Evolutionary conservation across 257 asterid species (phyloP), one percentile per base, ranked within the genome.

Genomic region (Plantago major): DNA sequence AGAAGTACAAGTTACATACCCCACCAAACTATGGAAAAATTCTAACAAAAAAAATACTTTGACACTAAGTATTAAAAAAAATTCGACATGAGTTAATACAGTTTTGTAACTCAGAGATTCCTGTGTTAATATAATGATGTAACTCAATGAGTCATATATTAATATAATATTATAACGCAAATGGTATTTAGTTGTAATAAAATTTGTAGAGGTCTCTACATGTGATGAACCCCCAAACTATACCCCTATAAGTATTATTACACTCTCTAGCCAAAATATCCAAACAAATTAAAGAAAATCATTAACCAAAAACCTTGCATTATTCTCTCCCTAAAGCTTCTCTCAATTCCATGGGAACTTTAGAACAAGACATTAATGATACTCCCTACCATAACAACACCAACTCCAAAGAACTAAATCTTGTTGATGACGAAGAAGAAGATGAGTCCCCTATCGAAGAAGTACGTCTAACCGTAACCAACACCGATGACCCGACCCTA

Each of bases 371-470:
- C 9, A 22, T 74, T 49, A 22, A 22, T 22, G 26, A 22, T 22
- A 16, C 76, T 54, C 70, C 38, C 5, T 11, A 71, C 14, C 46
- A 50, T 22, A 14, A 58, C 55, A 53, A 22, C 37, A 57, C 68
- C 12, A 42, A 51, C 52, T 38, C 58, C 43, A 44, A 50, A 26
- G 48, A 56, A 19, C 40, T 33, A 4, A 33, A 5, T 4, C 40
- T 33, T 4, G 6, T 11, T 56, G 47, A 26, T 2, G 82, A 67
- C 0, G 78, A 70, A 0, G 89, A 83, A 0, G 79, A 70, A 0
- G 89, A 86, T 0, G 71, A 73, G 16, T 90, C 97, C 6, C 96
- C 96, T 0, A 78, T 90, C 5, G 96, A 90, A 44, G 89, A 90
- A 45, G 97, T 90, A 66, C 93, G 93, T 30, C 63, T 90, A 15